Base-by-base conservation (phyloP, 257 asterid species). In the Solanum ossicruentum region DNA sequence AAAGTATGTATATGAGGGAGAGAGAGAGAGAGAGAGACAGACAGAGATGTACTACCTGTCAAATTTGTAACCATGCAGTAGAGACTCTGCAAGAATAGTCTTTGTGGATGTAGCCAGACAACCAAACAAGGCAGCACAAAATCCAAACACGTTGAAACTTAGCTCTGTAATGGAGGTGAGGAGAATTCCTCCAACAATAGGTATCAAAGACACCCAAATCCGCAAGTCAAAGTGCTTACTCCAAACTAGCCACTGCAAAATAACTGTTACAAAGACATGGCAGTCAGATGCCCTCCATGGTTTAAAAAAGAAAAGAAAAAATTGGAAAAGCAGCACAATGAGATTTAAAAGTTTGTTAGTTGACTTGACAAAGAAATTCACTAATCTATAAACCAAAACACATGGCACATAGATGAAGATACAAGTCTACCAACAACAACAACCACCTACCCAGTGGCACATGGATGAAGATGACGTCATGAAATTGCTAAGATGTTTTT, bases 231-330 rank as follows among this genome's bases (percentile, higher is more conserved):
- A 90, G 89, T 84, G 71, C 78, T 90, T 90, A 66, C 89, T 84
- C 93, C 93, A 90, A 36, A 89, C 89, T 73, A 90, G 85, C 93
- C 93, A 90, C 89, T 90, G 93, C 86, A 90, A 85, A 84, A 90
- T 7, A 66, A 90, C 93, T 90, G 83, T 56, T 69, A 80, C 86
- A 87, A 86, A 56, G 66, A 43, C 43, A 83, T 43, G 63, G 23
- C 32, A 86, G 36, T 52, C 84, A 77, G 86, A 61, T n/a, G 70
- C 15, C 63, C 82, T 78, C 65, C 65, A 16, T 51, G 15, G 47
- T 7, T 13, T 32, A 32, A 32, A 32, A 32, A 32, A 32, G 36
- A 23, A 5, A 77, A 26, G 63, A 23, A 26, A 49, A 1, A 16
- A 23, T 13, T 6, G 26, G 9, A 77, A 78, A 77, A 51, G 10